phyloP scores from a whole-genome alignment of 2,329 filamentous ascomycete genomes.

The Exophiala bonariae region DNA sequence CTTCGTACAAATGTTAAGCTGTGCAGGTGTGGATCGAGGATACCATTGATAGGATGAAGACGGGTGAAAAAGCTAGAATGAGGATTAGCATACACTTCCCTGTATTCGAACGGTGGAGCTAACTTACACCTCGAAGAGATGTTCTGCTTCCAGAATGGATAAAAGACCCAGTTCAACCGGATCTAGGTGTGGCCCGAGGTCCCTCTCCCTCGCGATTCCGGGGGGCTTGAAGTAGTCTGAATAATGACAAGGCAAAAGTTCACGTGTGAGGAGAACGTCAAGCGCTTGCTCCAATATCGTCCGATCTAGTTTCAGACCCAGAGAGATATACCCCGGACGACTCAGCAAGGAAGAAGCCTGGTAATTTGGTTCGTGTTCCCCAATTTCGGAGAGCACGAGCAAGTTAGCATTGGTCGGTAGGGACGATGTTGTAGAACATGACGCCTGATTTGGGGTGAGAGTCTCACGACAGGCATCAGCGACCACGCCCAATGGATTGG shows the following conservation, averaged over 20 bases:
- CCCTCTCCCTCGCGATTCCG: conserved; percentile 15
- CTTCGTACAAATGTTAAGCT: conserved; percentile 31
- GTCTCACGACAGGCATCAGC: conserved; percentile 31
- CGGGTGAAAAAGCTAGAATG: conserved; percentile 31
- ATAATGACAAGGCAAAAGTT: conserved; percentile 12
- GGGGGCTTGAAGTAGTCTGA: conserved; percentile 29
- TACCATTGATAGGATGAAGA: conserved; percentile 33
- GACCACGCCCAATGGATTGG: conserved; percentile 32
- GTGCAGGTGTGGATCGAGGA: conserved; percentile 33
- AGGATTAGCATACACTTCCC: background rate
- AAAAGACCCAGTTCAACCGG: conserved; percentile 33
- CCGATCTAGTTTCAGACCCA: conserved; percentile 27
- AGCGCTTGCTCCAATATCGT: conserved; percentile 27
- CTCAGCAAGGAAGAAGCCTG: no score
- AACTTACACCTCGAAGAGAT: conserved; percentile 31
- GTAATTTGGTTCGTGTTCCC: no score
- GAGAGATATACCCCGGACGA: conserved; percentile 30
- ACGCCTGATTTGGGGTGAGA: conserved; percentile 15
- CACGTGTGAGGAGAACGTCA: conserved; percentile 19
- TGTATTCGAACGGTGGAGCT: background rate
- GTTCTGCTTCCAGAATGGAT: conserved; percentile 31
- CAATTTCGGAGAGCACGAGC: no score
- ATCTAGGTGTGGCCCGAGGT: conserved; percentile 32
- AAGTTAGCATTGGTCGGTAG: conserved; percentile 21
- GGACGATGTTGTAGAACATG: conserved; percentile 18